A percentile compares a stretch with the other conserved stretches of the same genome.
phyloP scores from a whole-genome alignment of 225 moss, liverwort and hornwort genomes.

The Pleurozium schreberi region DNA sequence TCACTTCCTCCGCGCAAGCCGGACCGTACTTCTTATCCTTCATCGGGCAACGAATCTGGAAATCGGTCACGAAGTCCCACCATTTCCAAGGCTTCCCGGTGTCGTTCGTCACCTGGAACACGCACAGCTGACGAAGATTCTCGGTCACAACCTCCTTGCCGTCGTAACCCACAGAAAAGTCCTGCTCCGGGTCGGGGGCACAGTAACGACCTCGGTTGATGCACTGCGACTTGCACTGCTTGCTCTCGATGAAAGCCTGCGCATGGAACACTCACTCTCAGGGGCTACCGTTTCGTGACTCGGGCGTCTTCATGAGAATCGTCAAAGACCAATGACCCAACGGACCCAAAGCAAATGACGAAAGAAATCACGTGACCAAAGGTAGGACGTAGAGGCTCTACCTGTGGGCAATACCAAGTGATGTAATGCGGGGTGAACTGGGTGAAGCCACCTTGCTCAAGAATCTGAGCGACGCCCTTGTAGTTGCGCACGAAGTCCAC shows the following conservation, averaged over 20 bases:
- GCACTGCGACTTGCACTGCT: slow-evolving; percentile 76
- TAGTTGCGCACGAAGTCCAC: slow-evolving; percentile 61
- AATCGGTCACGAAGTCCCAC: slow-evolving; percentile 91
- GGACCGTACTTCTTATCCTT: slow-evolving; percentile 56
- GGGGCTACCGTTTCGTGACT: neutral
- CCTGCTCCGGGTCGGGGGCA: slow-evolving; percentile 82
- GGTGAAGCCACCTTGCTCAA: slow-evolving; percentile 65
- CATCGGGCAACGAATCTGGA: slow-evolving; percentile 80
- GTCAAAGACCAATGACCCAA: neutral
- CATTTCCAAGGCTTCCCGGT: slow-evolving; percentile 52
- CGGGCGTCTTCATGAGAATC: neutral
- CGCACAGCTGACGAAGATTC: slow-evolving; percentile 73
- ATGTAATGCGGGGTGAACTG: slow-evolving; percentile 80
- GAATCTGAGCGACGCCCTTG: slow-evolving; percentile 69
- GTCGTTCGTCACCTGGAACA: slow-evolving; percentile 37
- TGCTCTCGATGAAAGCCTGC: slow-evolving; percentile 36
- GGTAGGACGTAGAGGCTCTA: neutral
- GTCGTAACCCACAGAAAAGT: slow-evolving; percentile 56
- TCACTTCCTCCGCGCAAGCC: slow-evolving; percentile 48
- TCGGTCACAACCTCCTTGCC: slow-evolving; percentile 79
- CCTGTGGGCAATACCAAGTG: slow-evolving; percentile 84
- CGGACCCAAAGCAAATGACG: neutral
- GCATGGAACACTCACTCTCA: neutral
- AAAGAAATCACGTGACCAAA: neutral
- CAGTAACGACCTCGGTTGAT: slow-evolving; percentile 79